Conservation (phyloP, 1,284 basidiomycete genomes). For the Boletus smithii region DNA sequence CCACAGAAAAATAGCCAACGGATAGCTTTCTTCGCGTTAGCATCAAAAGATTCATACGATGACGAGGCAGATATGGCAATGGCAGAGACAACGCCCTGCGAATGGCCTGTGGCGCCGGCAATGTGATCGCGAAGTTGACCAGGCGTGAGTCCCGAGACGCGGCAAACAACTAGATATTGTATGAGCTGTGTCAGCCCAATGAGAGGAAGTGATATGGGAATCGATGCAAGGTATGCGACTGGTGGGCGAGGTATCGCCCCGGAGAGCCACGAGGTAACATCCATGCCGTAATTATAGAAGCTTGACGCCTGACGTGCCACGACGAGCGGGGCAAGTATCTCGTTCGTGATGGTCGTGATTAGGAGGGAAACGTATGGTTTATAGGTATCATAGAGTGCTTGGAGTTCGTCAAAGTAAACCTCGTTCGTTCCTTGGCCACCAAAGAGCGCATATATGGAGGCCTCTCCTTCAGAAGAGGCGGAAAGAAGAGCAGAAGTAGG, state of each 20-base stretch:
- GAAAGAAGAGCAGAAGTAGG: slow-evolving; percentile 74
- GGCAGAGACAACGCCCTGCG: slow-evolving; percentile 94
- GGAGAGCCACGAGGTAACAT: slow-evolving; percentile 83
- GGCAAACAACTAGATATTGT: slow-evolving; percentile 85
- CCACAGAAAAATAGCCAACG: slow-evolving; percentile 94
- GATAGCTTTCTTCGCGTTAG: slow-evolving; percentile 81
- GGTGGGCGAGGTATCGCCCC: slow-evolving; percentile 71
- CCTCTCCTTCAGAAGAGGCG: slow-evolving; percentile 65
- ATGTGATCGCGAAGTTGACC: slow-evolving; percentile 77
- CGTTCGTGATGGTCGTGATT: slow-evolving; percentile 60
- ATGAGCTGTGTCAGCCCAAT: slow-evolving; percentile 95
- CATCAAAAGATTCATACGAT: slow-evolving; percentile 69
- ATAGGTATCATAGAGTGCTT: slow-evolving; percentile 89
- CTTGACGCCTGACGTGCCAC: slow-evolving; percentile 56
- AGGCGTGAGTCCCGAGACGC: slow-evolving; percentile 72
- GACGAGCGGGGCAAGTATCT: slow-evolving; percentile 75
- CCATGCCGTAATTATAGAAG: slow-evolving; percentile 81
- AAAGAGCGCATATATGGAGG: slow-evolving; percentile 90
- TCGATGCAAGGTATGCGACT: slow-evolving; percentile 85
- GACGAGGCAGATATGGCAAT: slow-evolving; percentile 82
- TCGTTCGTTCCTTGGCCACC: slow-evolving; percentile 99
- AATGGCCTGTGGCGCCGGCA: slow-evolving; percentile 91
- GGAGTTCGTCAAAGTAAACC: slow-evolving; percentile 96
- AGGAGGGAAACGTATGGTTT: slow-evolving; percentile 78
- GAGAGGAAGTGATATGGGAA: slow-evolving; percentile 93